A percentile compares a stretch with the other conserved stretches of the same genome.
These are phyloP conservation scores for Naumovozyma castellii DNA, from an alignment of 805 yeast genomes.

Conservation along the genomic window DNA sequence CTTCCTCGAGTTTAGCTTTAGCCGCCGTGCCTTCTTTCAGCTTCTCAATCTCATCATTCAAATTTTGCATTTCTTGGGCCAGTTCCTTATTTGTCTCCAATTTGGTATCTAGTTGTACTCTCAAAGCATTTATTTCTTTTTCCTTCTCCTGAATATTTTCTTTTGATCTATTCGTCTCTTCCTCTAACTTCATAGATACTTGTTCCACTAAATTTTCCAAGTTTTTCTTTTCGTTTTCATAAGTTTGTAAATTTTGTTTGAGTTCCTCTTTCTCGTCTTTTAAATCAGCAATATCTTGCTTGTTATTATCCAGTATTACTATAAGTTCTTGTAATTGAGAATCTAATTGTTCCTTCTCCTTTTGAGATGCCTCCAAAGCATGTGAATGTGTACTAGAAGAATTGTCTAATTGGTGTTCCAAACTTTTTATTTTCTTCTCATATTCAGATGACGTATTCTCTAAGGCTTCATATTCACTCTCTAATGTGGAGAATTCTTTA, in stretches of 20 bases:
- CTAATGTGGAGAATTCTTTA: slow-evolving; percentile 38
- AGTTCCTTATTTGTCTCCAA: slow-evolving; percentile 11
- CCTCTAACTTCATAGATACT: slow-evolving; percentile 6
- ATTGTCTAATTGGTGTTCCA: slow-evolving; percentile 33
- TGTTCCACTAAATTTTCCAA: slow-evolving; percentile 15
- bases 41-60: slow-evolving; percentile 19
- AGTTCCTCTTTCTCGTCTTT: slow-evolving; percentile 34
- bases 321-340: slow-evolving; percentile 33
- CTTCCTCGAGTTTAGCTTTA: slow-evolving; percentile 38
- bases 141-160: slow-evolving; percentile 17
- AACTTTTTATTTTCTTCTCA: slow-evolving; percentile 32
- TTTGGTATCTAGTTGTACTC: slow-evolving; percentile 19
- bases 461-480: slow-evolving; percentile 41
- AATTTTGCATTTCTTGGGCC: slow-evolving; percentile 11
- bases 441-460: slow-evolving; percentile 47
- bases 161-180: slow-evolving; percentile 6
- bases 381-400: slow-evolving; percentile 31
- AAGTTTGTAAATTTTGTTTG: slow-evolving; percentile 18
- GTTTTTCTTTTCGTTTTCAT: slow-evolving; percentile 11
- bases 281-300: slow-evolving; percentile 22
- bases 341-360: slow-evolving; percentile 14
- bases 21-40: slow-evolving; percentile 17
- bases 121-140: slow-evolving; percentile 24
- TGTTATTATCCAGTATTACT: slow-evolving; percentile 29
- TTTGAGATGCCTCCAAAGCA: slow-evolving; percentile 21